Percentiles rank a stretch among this genome's conserved stretches.
These are phyloP conservation scores for Selaginella tamariscina DNA, from an alignment of 75 land plant genomes.

Conservation along the genomic window DNA sequence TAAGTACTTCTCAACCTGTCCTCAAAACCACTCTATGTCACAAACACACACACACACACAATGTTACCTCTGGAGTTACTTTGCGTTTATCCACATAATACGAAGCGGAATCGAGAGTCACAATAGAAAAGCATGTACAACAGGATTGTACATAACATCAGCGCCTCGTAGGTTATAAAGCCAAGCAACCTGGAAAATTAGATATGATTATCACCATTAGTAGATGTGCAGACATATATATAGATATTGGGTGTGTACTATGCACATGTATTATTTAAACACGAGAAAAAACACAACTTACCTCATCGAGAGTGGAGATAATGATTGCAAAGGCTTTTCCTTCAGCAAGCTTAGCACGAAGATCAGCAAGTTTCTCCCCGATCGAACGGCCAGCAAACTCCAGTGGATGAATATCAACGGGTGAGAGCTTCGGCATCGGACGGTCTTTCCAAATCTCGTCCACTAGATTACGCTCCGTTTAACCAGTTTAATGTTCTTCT, in stretches of 20 bases:
- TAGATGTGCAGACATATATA: background rate
- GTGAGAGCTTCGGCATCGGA: constrained; percentile 38
- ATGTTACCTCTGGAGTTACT: constrained; percentile 57
- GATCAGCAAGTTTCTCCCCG: constrained; percentile 57
- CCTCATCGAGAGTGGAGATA: constrained; percentile 84
- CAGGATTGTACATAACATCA: constrained; percentile 91
- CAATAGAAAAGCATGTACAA: constrained; percentile 86
- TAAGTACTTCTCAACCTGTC: constrained; percentile 44
- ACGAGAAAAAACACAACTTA: background rate
- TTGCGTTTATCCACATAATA: constrained; percentile 83
- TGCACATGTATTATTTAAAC: background rate
- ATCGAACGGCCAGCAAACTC: constrained; percentile 74
- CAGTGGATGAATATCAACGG: constrained; percentile 58
- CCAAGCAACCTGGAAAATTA: constrained; percentile 81
- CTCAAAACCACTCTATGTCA: background rate
- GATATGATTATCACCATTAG: background rate
- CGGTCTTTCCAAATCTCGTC: constrained; percentile 80
- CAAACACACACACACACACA: background rate
- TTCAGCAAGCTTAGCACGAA: constrained; percentile 52
- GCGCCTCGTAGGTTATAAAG: constrained; percentile 78
- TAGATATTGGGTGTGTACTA: background rate
- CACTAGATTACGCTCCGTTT: constrained; percentile 57
- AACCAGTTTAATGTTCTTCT: constrained; percentile 51
- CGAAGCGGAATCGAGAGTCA: constrained; percentile 56
- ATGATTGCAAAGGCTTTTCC: constrained; percentile 70